Conservation (phyloP, 2,329 filamentous ascomycete species). For the Chaetomium olivaceum region DNA sequence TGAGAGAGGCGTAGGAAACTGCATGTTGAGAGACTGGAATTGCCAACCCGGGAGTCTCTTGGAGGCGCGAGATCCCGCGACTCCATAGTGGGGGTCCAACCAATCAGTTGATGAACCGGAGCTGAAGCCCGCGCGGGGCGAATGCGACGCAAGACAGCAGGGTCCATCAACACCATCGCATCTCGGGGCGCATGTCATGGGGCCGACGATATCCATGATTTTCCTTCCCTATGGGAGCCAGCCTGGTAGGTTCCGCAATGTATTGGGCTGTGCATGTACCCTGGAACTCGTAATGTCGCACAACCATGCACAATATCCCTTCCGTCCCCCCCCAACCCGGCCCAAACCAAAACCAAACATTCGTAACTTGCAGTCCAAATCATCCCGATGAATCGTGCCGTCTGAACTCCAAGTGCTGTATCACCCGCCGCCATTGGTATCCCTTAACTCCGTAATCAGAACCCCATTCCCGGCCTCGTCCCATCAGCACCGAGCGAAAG, state of each 20-base stretch:
- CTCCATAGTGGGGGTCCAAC: slow-evolving; percentile 19
- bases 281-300: background rate
- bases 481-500: background rate
- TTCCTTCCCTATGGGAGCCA: background rate
- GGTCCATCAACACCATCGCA: slow-evolving; percentile 6
- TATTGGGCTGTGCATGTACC: slow-evolving; percentile 1
- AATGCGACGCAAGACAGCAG: background rate
- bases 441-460: slow-evolving; percentile 27
- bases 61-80: background rate
- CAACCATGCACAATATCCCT: background rate
- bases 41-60: background rate
- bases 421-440: slow-evolving; percentile 26
- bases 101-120: slow-evolving; percentile 12
- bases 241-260: background rate
- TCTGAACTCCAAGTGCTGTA: slow-evolving; percentile 28
- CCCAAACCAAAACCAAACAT: slow-evolving; percentile 17
- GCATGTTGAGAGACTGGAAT: slow-evolving; percentile 14
- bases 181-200: slow-evolving; percentile 17
- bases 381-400: slow-evolving; percentile 22
- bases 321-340: background rate
- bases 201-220: background rate
- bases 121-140: slow-evolving; percentile 17
- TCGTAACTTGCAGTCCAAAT: slow-evolving; percentile 12
- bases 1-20: background rate
- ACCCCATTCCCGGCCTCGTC: background rate